A percentile compares a stretch with the other conserved stretches of the same genome.
phyloP scores from a whole-genome alignment of 1,139 yeast species.

The Suhomyces terraborum region DNA sequence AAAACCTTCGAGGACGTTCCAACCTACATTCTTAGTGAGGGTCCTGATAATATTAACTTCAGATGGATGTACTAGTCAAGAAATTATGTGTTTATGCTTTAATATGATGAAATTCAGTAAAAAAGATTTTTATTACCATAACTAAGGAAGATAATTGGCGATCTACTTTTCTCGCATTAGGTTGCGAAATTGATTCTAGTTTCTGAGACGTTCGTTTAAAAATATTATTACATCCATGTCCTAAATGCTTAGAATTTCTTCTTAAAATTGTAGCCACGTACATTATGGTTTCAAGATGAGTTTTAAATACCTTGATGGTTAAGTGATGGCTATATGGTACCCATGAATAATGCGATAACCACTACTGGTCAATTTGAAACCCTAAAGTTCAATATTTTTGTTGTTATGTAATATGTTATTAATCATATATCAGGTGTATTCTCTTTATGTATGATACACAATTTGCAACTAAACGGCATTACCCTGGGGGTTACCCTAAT shows the following conservation, averaged over 20 bases:
- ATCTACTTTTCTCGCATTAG: too few species aligned
- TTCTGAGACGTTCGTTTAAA: neutral
- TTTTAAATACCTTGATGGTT: conserved; percentile 5
- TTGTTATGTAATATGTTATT: neutral
- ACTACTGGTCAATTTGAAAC: conserved; percentile 6
- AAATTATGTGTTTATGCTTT: neutral
- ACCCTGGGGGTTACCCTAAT: neutral
- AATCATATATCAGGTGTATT: too few species aligned
- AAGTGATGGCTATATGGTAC: neutral
- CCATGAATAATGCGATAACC: conserved; percentile 8
- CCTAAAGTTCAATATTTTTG: neutral
- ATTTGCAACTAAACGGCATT: neutral
- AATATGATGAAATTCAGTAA: neutral
- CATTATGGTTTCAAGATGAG: too few species aligned
- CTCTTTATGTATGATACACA: too few species aligned
- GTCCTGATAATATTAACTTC: conserved; percentile 47
- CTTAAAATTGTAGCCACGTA: too few species aligned
- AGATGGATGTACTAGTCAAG: conserved; percentile 46
- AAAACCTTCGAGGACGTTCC: conserved; percentile 47
- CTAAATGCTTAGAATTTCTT: too few species aligned
- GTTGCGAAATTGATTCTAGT: neutral
- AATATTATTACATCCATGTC: too few species aligned
- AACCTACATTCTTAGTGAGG: conserved; percentile 44
- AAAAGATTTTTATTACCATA: neutral
- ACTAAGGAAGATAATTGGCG: neutral